Base-by-base conservation (phyloP, 768 basidiomycete genomes). In the Suillus subaureus region DNA sequence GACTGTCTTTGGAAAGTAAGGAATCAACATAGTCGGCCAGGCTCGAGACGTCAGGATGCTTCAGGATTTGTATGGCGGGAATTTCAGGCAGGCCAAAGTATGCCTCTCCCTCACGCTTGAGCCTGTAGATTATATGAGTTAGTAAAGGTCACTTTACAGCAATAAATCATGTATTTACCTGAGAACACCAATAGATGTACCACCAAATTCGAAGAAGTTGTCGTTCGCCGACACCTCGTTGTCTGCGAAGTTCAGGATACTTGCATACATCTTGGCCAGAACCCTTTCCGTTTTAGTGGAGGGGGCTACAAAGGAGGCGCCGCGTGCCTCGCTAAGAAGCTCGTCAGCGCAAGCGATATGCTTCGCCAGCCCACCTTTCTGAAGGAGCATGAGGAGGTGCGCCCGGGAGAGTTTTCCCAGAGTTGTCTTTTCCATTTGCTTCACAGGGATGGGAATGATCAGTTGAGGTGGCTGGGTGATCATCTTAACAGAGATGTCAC, bases 381-480 rank as follows among this genome's bases (percentile, higher is more conserved):
- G 72, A 66, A 81, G 79, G 11, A 75, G 73, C 37, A 71, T 73
- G 15, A 77, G 61, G 21, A 83, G 78, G 56, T 74, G 72, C n/a
- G 80, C 73, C 11, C 77, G 74, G 2, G 81, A 82, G n/a, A 83
- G 75, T 61, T 83, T 83, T 23, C 81, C 81, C 5, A 83, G 75
- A 0, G 82, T 79, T 0, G 81, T 80, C 69, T 79, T 82, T 61
- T 79, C 78, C 71, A 81, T 80, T n/a, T 72, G 71, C n/a, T 73
- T 68, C 1, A 69, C 65, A 5, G 80, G 77, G 37, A 82, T 77
- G 2, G 81, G 81, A 42, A 82, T 66, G 47, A 82, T 74, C 43
- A 73, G 64, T 62, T 79, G 77, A 3, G 81, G 81, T 13, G 78
- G 77, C 9, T 73, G 74, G 6, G 71, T 72, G 51, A 75, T 74